phyloP scores from a whole-genome alignment of 148 eudicot species.

The Silene conica region DNA sequence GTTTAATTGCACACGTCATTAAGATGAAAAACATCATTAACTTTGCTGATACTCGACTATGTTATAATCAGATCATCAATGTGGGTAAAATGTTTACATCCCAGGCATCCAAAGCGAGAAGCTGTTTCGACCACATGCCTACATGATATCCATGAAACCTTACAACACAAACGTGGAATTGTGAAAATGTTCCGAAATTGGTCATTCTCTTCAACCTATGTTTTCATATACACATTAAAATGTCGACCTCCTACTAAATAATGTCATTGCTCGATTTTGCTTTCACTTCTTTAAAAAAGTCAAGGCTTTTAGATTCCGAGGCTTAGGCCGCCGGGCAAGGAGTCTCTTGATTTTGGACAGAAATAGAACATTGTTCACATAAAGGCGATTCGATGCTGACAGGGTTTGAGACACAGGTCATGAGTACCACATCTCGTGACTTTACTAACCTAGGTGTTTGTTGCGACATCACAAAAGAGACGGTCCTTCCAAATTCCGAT shows the following conservation, averaged over 20 bases:
- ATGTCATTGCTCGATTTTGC: neutral
- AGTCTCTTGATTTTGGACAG: neutral
- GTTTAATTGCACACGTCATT: neutral
- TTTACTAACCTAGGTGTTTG: no score
- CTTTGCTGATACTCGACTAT: neutral
- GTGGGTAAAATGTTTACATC: neutral
- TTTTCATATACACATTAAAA: neutral
- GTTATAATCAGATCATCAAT: neutral
- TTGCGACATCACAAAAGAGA: no score
- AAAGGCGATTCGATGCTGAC: no score
- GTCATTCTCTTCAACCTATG: slow-evolving; percentile 7
- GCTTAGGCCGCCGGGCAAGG: neutral
- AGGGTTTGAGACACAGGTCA: no score
- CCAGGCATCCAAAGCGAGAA: no score
- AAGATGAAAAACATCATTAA: neutral
- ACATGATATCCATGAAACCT: no score
- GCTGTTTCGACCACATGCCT: no score
- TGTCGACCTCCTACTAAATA: neutral
- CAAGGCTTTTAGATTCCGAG: no score
- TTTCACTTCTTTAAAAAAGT: neutral
- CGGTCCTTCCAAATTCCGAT: no score
- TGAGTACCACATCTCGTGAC: no score
- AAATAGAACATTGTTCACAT: neutral
- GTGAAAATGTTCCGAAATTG: neutral
- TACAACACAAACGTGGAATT: no score